These are phyloP conservation scores for Astragalus glycyphyllos DNA, from an alignment of 306 rosid species.

Conservation along the genomic window DNA sequence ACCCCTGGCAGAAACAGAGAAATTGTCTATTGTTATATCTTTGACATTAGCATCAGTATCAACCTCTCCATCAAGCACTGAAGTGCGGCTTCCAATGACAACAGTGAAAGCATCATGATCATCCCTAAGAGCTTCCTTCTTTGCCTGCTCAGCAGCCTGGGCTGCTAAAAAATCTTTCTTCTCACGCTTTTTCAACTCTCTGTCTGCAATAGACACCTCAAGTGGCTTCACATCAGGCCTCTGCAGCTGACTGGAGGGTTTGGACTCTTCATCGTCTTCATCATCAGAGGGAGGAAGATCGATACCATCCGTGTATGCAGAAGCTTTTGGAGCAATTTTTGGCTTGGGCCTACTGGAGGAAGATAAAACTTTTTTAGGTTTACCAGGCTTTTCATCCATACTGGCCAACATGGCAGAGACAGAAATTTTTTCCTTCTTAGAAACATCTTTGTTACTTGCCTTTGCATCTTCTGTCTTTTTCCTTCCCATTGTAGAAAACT, in stretches of 20 bases:
- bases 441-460: neutral
- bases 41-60: constrained; percentile 33
- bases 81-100: constrained; percentile 34
- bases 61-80: constrained; percentile 30
- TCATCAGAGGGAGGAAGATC: constrained; percentile 33
- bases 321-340: constrained; percentile 23
- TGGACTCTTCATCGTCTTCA: constrained; percentile 11
- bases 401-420: constrained; percentile 24
- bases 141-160: constrained; percentile 17
- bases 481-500: constrained; percentile 19
- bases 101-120: constrained; percentile 33
- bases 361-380: constrained; percentile 16
- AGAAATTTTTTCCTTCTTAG: constrained; percentile 22
- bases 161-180: constrained; percentile 34
- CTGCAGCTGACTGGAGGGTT: neutral
- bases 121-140: constrained; percentile 35
- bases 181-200: constrained; percentile 35
- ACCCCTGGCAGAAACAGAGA: constrained; percentile 32
- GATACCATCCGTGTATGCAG: constrained; percentile 26
- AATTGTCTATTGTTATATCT: constrained; percentile 30
- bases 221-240: constrained; percentile 27
- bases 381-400: constrained; percentile 20
- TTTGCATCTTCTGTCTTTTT: constrained; percentile 33
- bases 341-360: constrained; percentile 17
- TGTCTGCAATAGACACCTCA: constrained; percentile 32